Conservation (phyloP, 2,329 filamentous ascomycete species). For the Venturia pyrina region DNA sequence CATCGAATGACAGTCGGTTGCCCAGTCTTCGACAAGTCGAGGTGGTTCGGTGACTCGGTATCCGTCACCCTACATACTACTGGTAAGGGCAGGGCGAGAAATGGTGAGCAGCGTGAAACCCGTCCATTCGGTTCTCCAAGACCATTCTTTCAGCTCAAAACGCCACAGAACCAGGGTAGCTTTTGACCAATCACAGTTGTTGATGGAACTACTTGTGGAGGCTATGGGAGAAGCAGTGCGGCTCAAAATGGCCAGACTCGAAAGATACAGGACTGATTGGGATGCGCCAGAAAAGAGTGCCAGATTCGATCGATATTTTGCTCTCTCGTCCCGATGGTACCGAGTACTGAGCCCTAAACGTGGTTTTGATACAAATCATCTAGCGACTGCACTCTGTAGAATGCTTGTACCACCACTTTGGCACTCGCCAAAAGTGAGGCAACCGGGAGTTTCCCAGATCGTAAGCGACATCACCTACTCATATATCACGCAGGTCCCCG, state of each 20-base stretch:
- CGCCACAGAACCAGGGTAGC: background rate
- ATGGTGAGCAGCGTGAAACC: no score
- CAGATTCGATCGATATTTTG: background rate
- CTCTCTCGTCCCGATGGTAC: background rate
- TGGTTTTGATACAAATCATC: background rate
- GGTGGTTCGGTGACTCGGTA: background rate
- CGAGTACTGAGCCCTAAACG: background rate
- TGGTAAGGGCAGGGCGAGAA: background rate
- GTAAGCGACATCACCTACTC: background rate
- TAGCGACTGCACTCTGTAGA: background rate
- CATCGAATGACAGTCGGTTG: background rate
- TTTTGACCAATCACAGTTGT: background rate
- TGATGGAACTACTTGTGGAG: background rate
- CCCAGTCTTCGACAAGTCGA: background rate
- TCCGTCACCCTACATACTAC: background rate
- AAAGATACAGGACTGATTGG: background rate
- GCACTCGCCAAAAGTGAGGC: background rate
- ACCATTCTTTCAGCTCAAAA: background rate
- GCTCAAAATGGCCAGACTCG: background rate
- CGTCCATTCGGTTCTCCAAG: background rate
- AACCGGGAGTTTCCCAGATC: background rate
- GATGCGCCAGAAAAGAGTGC: background rate
- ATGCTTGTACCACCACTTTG: background rate
- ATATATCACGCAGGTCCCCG: conserved; percentile 1
- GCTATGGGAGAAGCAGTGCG: background rate